Base-by-base conservation (phyloP, 179 eudicot species). In the Monotropa hypopitys region DNA sequence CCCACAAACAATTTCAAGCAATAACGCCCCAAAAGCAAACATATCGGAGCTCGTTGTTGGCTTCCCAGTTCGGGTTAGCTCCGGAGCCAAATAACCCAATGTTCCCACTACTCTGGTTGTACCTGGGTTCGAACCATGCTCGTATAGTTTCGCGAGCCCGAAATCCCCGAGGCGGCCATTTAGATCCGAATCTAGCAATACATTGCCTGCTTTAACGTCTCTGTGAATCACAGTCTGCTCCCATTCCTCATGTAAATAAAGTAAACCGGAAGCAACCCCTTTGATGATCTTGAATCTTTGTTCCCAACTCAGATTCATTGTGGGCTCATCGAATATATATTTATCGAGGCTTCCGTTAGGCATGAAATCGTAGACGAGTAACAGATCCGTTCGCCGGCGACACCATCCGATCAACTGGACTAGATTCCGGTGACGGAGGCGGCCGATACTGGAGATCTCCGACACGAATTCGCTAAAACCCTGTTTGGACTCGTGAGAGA, bases 291-390 rank as follows among this genome's bases (percentile, higher is more conserved):
- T 84, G 59, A 85, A 85, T 38, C 93, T 80, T 32, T 88, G 89
- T 46, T 79, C 78, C 93, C 93, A 90, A 11, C 47, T 88, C 61
- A 90, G 54, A 2, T 67, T 65, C 74, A 42, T 23, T 15, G 26
- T 68, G 11, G 87, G 76, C 18, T 77, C 57, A 50, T 80, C 84
- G 73, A 85, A 89, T 21, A 89, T 62, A 66, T 81, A 83, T 81
- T 87, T 86, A 42, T 89, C 93, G 30, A 89, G 80, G 84, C 93
- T 89, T 21, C 90, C 91, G 76, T 88, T 90, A 1, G 91, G 87
- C 91, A 90, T 90, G 73, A 74, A 88, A n/a, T 90, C 93, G 70
- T 90, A 90, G 5, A 90, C 93, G 11, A 90, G 86, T 30, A 90
- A 66, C 59, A 85, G 80, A 75, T 85, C 87, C 1, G 72, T 67